Evolutionary conservation across 2,329 filamentous ascomycete species (phyloP), one percentile per base, ranked within the genome.

Genomic region (Paecilomyces niveus): DNA sequence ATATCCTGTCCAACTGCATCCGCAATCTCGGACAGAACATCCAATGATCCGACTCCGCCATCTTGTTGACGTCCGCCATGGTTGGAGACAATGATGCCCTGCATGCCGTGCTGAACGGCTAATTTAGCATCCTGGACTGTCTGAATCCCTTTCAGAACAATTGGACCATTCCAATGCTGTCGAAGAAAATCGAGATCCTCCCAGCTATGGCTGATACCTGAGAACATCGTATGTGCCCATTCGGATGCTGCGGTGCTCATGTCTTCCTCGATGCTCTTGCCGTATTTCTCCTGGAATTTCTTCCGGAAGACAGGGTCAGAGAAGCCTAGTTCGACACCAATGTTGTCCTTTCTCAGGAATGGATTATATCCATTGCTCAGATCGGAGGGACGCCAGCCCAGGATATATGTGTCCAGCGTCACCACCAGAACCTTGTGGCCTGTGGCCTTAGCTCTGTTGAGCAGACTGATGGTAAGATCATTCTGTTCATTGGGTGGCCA

Each of bases 361-460:
- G 35, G 35, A n/a, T 45, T 45, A 18, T 45, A 45, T 45, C 78
- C 80, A 3, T 78, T 76, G 60, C 88, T 85, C 0, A 90, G 78
- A 65, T 90, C 87, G 0, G 76, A 77, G 0, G 87, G 87, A 32
- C 89, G 77, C 87, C 87, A 91, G 0, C 81, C 82, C 13, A 91
- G 77, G 11, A 80, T 80, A 67, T 84, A 89, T 0, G 87, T 90
- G 71, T 91, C 89, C 0, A 90, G 76, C 0, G 89, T 91, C 0
- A 91, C 85, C 4, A 91, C 83, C 0, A 90, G 76, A 0, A 85
- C 85, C 49, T 78, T 80, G 73, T 81, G 90, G 1, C 87, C 87
- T 10, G 76, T 78, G 0, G 71, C 74, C 66, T 83, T 83, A 13
- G 35, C 35, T 18, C 35, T 45, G 35, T 70, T 63, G 2, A 91